Evolutionary conservation across 2,329 filamentous ascomycete species (phyloP).

Genomic region (Fusarium sp.): DNA sequence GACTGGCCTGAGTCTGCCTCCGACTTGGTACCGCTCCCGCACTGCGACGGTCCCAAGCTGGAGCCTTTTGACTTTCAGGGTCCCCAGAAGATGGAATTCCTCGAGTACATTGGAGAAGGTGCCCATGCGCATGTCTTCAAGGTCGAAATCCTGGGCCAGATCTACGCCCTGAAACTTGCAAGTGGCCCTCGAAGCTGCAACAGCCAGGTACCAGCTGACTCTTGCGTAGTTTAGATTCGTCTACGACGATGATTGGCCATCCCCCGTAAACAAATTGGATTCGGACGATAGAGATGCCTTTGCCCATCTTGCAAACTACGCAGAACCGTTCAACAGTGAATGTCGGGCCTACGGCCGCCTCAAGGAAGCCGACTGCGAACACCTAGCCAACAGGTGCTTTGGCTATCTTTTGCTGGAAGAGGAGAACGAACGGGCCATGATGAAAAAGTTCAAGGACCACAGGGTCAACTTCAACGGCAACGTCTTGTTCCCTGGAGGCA

Average conservation of each 20-base stretch:
- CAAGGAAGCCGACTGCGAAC: slow-evolving; percentile 1
- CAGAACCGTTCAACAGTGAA: not conserved
- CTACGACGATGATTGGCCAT: not conserved
- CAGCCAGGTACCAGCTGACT: not conserved
- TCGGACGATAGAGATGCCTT: too few species aligned
- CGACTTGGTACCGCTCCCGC: slow-evolving; percentile 8
- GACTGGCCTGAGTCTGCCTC: not conserved
- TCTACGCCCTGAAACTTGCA: not conserved
- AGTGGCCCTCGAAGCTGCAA: not conserved
- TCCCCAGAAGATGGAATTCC: slow-evolving; percentile 4
- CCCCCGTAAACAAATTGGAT: too few species aligned
- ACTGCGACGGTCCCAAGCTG: not conserved
- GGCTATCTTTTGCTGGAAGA: slow-evolving; percentile 4
- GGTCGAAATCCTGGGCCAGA: not conserved
- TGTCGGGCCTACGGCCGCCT: slow-evolving; percentile 4
- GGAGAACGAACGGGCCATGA: slow-evolving; percentile 1
- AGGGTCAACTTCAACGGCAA: too few species aligned
- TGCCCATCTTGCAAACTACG: not conserved
- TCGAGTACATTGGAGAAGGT: slow-evolving; percentile 1
- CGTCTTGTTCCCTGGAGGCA: too few species aligned
- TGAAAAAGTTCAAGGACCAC: not conserved
- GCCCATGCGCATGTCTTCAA: slow-evolving; percentile 2
- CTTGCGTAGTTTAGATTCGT: not conserved
- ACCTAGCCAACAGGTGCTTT: slow-evolving; percentile 4
- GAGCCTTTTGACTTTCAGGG: slow-evolving; percentile 6